Conservation (phyloP, 768 basidiomycete genomes). For the Calocera cornea region DNA sequence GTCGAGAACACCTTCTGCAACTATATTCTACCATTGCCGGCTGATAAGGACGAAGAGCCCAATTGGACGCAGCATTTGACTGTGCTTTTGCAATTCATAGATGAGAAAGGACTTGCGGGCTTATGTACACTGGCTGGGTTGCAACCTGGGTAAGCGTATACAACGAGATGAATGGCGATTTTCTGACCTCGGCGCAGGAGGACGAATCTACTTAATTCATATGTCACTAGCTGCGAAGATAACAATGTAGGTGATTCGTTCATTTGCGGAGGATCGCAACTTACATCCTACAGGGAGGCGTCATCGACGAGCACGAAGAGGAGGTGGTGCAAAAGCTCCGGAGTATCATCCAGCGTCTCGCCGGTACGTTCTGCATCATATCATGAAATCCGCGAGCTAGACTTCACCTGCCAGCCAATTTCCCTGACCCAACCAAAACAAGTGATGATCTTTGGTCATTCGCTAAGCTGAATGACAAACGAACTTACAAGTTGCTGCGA, state of each 20-base stretch:
- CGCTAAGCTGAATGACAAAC: slow-evolving; percentile 72
- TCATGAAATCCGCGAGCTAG: neutral
- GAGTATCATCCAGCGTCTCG: slow-evolving; percentile 40
- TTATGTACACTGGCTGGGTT: slow-evolving; percentile 52
- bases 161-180: neutral
- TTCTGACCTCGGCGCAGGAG: slow-evolving; percentile 31
- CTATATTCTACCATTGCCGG: slow-evolving; percentile 71
- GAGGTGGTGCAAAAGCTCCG: slow-evolving; percentile 42
- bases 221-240: slow-evolving; percentile 55
- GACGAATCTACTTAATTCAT: slow-evolving; percentile 57
- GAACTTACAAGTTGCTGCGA: slow-evolving; percentile 73
- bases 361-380: slow-evolving; percentile 35
- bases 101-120: slow-evolving; percentile 42
- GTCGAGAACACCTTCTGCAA: slow-evolving; percentile 57
- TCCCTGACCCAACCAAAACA: slow-evolving; percentile 59
- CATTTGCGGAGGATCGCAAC: neutral
- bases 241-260: slow-evolving; percentile 54
- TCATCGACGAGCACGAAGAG: slow-evolving; percentile 76
- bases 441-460: slow-evolving; percentile 68
- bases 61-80: slow-evolving; percentile 79
- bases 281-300: slow-evolving; percentile 50
- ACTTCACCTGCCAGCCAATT: slow-evolving; percentile 29
- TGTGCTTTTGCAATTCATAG: slow-evolving; percentile 51
- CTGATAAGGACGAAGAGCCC: slow-evolving; percentile 46
- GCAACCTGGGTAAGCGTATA: slow-evolving; percentile 40